Evolutionary conservation across 371 early-diverging fungal genomes (phyloP).

Genomic region (Actinomortierella wolfii): DNA sequence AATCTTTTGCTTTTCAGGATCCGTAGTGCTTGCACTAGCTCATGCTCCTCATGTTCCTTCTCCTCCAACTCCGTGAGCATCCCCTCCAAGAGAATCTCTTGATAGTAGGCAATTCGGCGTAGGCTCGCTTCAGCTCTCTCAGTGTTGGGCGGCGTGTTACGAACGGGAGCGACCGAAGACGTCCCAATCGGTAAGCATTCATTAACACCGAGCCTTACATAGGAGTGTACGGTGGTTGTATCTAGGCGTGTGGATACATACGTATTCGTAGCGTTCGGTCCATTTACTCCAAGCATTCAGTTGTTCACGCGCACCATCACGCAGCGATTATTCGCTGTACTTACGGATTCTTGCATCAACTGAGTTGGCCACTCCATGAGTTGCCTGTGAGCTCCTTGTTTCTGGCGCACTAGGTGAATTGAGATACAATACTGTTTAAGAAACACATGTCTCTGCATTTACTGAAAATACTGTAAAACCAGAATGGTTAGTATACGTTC

Average conservation of each 20-base stretch:
- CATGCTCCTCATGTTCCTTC: slow-evolving; percentile 44
- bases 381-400: slow-evolving; percentile 92
- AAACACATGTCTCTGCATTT: too few relatives aligned
- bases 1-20: slow-evolving; percentile 11
- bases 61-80: slow-evolving; percentile 22
- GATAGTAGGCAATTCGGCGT: slow-evolving; percentile 54
- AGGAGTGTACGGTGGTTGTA: slow-evolving; percentile 61
- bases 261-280: slow-evolving; percentile 56
- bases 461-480: too few relatives aligned
- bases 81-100: slow-evolving; percentile 54
- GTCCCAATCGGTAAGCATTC: slow-evolving; percentile 51
- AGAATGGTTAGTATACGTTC: too few relatives aligned
- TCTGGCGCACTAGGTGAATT: slow-evolving; percentile 83
- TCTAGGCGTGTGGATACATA: slow-evolving; percentile 75
- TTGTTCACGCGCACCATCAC: slow-evolving; percentile 77
- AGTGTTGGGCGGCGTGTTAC: slow-evolving; percentile 79
- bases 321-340: slow-evolving; percentile 83
- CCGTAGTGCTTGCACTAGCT: too few relatives aligned
- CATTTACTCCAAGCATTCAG: slow-evolving; percentile 71
- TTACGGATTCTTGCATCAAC: slow-evolving; percentile 91
- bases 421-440: too few relatives aligned
- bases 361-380: slow-evolving; percentile 86
- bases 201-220: slow-evolving; percentile 67
- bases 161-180: slow-evolving; percentile 76
- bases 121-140: slow-evolving; percentile 59